Conservation (phyloP, 2,329 filamentous ascomycete species). For the Apiospora aurea region DNA sequence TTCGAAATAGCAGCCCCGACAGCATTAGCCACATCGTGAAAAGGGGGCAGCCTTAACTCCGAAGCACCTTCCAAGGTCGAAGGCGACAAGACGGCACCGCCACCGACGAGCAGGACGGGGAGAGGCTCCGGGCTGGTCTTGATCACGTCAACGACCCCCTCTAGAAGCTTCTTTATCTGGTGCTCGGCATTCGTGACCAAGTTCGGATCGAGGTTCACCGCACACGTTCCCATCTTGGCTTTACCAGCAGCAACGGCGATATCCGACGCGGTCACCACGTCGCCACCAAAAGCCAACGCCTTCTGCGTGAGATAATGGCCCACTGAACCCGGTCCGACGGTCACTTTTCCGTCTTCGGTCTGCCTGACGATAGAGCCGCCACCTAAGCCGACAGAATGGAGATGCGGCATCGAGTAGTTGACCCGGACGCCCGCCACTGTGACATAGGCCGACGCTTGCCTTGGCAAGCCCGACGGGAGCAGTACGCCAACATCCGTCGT, state of each 20-base stretch:
- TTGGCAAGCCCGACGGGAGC: conserved; percentile 64
- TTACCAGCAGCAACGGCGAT: conserved; percentile 43
- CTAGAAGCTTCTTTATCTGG: conserved; percentile 58
- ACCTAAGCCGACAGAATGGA: conserved; percentile 63
- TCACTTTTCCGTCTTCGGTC: conserved; percentile 43
- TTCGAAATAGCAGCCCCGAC: conserved; percentile 65
- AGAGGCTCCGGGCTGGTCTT: conserved; percentile 63
- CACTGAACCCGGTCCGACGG: conserved; percentile 65
- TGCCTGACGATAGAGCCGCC: conserved; percentile 59
- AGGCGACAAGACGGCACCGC: conserved; percentile 63
- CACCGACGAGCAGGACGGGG: conserved; percentile 65
- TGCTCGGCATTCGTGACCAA: conserved; percentile 45
- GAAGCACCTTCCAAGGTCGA: conserved; percentile 58
- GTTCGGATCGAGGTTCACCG: conserved; percentile 40
- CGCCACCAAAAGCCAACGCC: conserved; percentile 61
- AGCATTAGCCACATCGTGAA: conserved; percentile 65
- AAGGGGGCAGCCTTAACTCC: conserved; percentile 58
- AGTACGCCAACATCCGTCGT: conserved; percentile 68
- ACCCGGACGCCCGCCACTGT: conserved; percentile 66
- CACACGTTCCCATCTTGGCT: conserved; percentile 47
- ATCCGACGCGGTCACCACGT: conserved; percentile 64
- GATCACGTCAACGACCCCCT: conserved; percentile 64
- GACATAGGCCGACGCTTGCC: conserved; percentile 65
- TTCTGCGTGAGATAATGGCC: conserved; percentile 60
- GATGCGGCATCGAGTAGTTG: conserved; percentile 62